Base-by-base conservation (phyloP, 768 basidiomycete genomes). In the Kwoniella dendrophila region DNA sequence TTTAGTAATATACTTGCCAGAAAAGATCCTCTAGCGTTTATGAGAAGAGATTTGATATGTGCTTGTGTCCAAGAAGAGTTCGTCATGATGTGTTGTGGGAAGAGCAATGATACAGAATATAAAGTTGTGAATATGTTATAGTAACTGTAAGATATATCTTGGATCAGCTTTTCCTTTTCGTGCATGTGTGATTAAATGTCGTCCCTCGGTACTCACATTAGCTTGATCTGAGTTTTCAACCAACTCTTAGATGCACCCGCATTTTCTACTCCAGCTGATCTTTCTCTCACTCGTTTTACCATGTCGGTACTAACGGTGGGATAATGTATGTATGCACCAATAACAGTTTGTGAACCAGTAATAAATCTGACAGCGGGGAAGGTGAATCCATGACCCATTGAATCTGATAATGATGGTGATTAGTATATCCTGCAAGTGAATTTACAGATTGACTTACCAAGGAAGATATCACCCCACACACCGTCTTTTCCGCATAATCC, bases 331-430 rank as follows among this genome's bases (percentile, higher is more conserved):
- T 98, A 99, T 29, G 92, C 89, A 8, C 89, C 92, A 24, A 95
- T 83, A 2, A 90, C 87, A 40, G 91, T 83, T 16, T 82, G 62
- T 20, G 62, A 29, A 0, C 79, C 79, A 16, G 85, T 83, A 1
- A 95, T 72, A 53, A 86, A 79, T 0, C 84, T 80, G 7, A 93
- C 87, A 30, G 89, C 81, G 18, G 88, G 91, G 77, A 90, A 92
- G 1, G 92, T 91, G 74, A 97, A 97, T 0, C 93, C 92, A 70
- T 93, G 96, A 29, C 96, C 96, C 94, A 98, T 98, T 0, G 93
- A 92, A 76, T 99, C 95, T 96, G n/a, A n/a, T n/a, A 10, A 24
- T 43, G 30, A 29, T 27, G 34, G 26, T 50, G 8, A 26, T 44
- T 8, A 16, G 26, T 44, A 22, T 43, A 40, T 36, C 27, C 43